Percentiles rank a stretch among this genome's conserved stretches.
Evolutionary conservation across 1,139 yeast genomes (phyloP).

Genomic region (Suhomyces anneliseae): DNA sequence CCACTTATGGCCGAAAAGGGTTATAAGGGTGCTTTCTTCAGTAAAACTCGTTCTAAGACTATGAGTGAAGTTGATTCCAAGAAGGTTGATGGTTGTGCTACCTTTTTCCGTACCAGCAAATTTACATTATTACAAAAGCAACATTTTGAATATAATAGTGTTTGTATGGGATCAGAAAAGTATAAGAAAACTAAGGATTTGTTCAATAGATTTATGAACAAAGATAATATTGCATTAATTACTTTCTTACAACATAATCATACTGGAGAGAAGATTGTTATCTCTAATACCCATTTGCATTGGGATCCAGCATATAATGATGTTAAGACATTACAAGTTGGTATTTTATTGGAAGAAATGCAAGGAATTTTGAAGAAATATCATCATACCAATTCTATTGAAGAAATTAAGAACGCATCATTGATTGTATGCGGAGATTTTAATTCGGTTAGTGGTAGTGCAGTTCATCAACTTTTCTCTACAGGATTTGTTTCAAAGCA

Average conservation of each 20-base stretch:
- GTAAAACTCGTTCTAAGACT: conserved; percentile 90
- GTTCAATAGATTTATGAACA: conserved; percentile 93
- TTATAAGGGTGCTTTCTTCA: conserved; percentile 78
- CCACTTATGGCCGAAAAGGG: conserved; percentile 74
- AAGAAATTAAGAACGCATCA: conserved; percentile 67
- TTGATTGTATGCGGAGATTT: conserved; percentile 92
- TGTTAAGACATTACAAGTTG: conserved; percentile 94
- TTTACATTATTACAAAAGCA: conserved; percentile 73
- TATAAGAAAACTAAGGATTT: conserved; percentile 93
- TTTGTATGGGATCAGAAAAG: conserved; percentile 84
- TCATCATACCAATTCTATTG: conserved; percentile 46
- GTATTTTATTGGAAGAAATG: conserved; percentile 84
- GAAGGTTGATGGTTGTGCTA: conserved; percentile 97
- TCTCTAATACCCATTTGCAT: conserved; percentile 92
- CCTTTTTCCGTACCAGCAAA: conserved; percentile 70
- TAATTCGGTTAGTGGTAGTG: conserved; percentile 83
- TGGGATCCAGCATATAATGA: conserved; percentile 98
- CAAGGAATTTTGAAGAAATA: conserved; percentile 59
- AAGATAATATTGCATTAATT: conserved; percentile 87
- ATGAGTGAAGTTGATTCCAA: conserved; percentile 81
- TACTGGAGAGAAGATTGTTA: conserved; percentile 69
- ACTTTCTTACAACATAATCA: conserved; percentile 72
- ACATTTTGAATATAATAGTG: conserved; percentile 80
- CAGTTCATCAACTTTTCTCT: conserved; percentile 87
- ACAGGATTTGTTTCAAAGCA: conserved; percentile 76